Base-by-base conservation (phyloP, 2,329 filamentous ascomycete genomes). In the Aspergillus udagawae region DNA sequence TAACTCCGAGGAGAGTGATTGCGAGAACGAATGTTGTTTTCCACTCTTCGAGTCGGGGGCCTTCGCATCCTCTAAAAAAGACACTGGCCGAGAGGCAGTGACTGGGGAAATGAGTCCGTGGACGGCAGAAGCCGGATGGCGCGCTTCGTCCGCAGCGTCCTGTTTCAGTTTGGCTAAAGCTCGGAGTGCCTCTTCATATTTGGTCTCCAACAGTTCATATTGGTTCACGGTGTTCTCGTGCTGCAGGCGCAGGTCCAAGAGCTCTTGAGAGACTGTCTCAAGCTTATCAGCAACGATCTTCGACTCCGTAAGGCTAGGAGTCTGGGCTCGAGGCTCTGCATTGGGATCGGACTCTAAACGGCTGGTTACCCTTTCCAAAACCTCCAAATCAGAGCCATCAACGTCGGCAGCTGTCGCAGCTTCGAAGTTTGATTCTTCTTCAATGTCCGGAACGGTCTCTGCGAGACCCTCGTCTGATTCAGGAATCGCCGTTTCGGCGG, bases 281-380 rank as follows among this genome's bases (percentile, higher is more conserved):
- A 97, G 84, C 77, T 97, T 97, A 71, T 97, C 93, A 6, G 90
- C 89, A 53, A 97, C 90, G 66, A 92, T 92, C 62, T 88, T 89
- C 48, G 86, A 88, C 72, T 97, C 92, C 0, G 90, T 89, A 14
- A 90, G 87, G 69, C 85, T 94, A 60, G 84, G 79, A 1, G 81
- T 75, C 48, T 83, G 77, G 14, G 80, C 79, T 20, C 66, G 57
- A n/a, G 64, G 52, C 4, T 63, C 54, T 25, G 63, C 65, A 20
- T 62, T 54, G n/a, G 62, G 61, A 4, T 65, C 56, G 6, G 61
- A 55, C 38, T 68, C 64, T 7, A 70, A 59, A 25, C 64, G 63
- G 60, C 58, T 70, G 3, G 73, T 70, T 8, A 65, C 68, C 20
- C 65, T 71, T 57, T 78, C 71, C n/a, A 77, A 64, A 3, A 66